Conservation (phyloP, 352 stramenopile species). For the Pythium periplocum region DNA sequence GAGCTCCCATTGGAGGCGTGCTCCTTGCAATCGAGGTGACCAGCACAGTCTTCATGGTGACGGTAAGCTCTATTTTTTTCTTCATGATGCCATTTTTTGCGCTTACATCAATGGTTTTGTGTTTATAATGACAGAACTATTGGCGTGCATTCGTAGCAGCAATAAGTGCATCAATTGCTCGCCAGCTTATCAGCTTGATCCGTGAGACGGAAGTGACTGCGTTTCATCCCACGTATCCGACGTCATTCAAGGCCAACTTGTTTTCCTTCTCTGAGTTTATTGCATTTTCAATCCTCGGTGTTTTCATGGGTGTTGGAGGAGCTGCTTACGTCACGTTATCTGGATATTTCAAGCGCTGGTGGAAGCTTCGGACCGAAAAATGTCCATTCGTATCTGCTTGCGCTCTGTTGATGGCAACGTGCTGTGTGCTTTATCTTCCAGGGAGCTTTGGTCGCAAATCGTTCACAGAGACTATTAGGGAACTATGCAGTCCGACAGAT, state of each 20-base stretch:
- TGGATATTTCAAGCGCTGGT: constrained; percentile 32
- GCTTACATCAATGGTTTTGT: constrained; percentile 2
- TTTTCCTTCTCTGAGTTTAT: constrained; percentile 46
- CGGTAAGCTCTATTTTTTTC: constrained; percentile 16
- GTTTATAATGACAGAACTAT: constrained; percentile 38
- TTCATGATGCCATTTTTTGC: not conserved
- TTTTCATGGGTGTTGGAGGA: constrained; percentile 43
- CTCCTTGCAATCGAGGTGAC: constrained; percentile 91
- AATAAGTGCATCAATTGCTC: constrained; percentile 44
- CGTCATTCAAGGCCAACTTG: constrained; percentile 30
- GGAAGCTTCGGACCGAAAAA: constrained; percentile 19
- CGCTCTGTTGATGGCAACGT: constrained; percentile 30
- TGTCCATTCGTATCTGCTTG: constrained; percentile 21
- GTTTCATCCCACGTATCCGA: constrained; percentile 47
- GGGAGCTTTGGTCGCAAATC: constrained; percentile 33
- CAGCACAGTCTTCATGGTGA: constrained; percentile 67
- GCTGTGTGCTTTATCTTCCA: constrained; percentile 31
- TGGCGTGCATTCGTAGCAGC: constrained; percentile 60
- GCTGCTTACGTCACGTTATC: constrained; percentile 41
- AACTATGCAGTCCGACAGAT: constrained; percentile 23
- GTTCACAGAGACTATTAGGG: constrained; percentile 20
- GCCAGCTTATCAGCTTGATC: constrained; percentile 35
- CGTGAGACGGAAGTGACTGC: constrained; percentile 31
- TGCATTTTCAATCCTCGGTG: constrained; percentile 37
- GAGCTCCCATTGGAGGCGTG: constrained; percentile 84